A percentile compares a stretch with the other conserved stretches of the same genome.
These are phyloP conservation scores for Paecilomyces fulvus DNA, from an alignment of 2,329 filamentous ascomycete genomes.

Conservation along the genomic window DNA sequence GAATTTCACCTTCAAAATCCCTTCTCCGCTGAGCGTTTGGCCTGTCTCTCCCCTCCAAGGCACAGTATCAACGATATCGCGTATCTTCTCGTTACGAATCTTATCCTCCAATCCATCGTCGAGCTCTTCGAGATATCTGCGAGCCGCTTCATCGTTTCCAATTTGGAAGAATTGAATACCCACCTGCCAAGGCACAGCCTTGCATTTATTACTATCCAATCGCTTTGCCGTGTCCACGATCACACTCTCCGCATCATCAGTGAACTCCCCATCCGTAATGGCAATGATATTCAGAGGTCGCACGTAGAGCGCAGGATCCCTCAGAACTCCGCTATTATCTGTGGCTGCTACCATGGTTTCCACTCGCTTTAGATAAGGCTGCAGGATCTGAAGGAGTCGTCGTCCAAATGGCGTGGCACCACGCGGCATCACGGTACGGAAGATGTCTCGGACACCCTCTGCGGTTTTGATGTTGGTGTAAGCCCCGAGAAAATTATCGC, in stretches of 20 bases:
- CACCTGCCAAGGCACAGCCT: constrained; percentile 71
- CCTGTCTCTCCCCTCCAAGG: constrained; percentile 53
- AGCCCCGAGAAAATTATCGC: constrained; percentile 39
- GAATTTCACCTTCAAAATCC: constrained; percentile 58
- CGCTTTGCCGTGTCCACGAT: constrained; percentile 60
- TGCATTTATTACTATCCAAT: constrained; percentile 52
- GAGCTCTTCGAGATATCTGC: constrained; percentile 57
- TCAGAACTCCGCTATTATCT: constrained; percentile 22
- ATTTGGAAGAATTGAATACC: constrained; percentile 97
- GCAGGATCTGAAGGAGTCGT: constrained; percentile 62
- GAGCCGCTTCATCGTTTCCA: constrained; percentile 61
- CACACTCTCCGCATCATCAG: constrained; percentile 66
- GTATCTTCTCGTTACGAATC: constrained; percentile 39
- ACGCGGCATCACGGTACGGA: constrained; percentile 55
- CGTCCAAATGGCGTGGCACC: constrained; percentile 67
- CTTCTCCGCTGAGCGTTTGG: constrained; percentile 54
- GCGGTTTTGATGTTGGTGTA: constrained; percentile 58
- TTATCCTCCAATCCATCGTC: constrained; percentile 62
- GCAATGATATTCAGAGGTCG: constrained; percentile 88
- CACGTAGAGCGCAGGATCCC: constrained; percentile 31
- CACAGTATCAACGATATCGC: constrained; percentile 90
- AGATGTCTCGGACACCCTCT: constrained; percentile 57
- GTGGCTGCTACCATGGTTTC: constrained; percentile 33
- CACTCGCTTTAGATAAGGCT: constrained; percentile 58
- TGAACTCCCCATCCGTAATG: constrained; percentile 79